These are phyloP conservation scores for Neofusicoccum laricinum DNA, from an alignment of 2,329 filamentous ascomycete species.

Conservation along the genomic window DNA sequence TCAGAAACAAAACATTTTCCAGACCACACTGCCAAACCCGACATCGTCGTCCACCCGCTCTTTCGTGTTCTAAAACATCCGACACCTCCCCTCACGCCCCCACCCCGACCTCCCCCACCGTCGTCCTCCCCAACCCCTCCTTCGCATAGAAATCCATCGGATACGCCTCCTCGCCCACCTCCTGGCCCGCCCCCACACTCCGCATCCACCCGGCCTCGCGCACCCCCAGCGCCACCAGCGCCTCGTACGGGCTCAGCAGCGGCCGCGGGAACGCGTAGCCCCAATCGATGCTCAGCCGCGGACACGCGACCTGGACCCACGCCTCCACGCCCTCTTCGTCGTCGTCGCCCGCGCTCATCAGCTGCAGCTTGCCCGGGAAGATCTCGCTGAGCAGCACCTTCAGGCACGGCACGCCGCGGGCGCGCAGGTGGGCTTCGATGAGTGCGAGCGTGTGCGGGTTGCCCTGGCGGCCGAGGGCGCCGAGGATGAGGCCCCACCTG, in stretches of 20 bases:
- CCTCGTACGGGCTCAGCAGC: slow-evolving; percentile 90
- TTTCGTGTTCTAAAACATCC: too few relatives aligned
- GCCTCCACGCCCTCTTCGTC: slow-evolving; percentile 72
- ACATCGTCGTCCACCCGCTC: too few relatives aligned
- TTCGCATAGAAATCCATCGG: slow-evolving; percentile 98
- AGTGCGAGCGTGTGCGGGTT: slow-evolving; percentile 89
- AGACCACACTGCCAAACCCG: too few relatives aligned
- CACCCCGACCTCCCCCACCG: background rate
- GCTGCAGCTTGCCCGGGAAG: slow-evolving; percentile 88
- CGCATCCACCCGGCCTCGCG: slow-evolving; percentile 68
- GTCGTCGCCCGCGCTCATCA: slow-evolving; percentile 58
- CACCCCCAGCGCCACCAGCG: slow-evolving; percentile 80
- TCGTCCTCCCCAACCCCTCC: slow-evolving; percentile 83
- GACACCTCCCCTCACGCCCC: background rate
- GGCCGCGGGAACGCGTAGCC: slow-evolving; percentile 92
- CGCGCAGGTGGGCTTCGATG: slow-evolving; percentile 74
- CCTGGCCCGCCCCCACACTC: slow-evolving; percentile 27
- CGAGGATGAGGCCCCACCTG: slow-evolving; percentile 94
- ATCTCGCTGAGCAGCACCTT: slow-evolving; percentile 91
- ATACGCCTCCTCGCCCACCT: slow-evolving; percentile 62
- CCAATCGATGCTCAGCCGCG: slow-evolving; percentile 97
- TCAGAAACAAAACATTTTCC: too few relatives aligned
- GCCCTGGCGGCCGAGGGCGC: slow-evolving; percentile 86
- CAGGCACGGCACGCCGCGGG: slow-evolving; percentile 73
- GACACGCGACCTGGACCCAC: slow-evolving; percentile 98